Base-by-base conservation (phyloP, 73 alveolate species). In the Paramecium sexaurelia region DNA sequence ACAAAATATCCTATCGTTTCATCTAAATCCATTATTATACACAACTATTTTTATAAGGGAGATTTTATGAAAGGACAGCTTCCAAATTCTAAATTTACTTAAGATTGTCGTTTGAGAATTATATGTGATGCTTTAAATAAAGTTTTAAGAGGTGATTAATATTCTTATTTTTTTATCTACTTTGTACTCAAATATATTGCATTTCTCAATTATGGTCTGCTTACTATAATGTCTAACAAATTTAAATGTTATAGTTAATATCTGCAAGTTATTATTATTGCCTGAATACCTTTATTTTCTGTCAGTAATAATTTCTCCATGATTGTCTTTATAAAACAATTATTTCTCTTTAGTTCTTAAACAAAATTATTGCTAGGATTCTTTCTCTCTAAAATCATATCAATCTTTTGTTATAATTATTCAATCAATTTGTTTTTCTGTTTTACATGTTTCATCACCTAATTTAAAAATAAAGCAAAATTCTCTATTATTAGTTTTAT, bases 1-100 rank as follows among this genome's bases (percentile, higher is more conserved):
- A 57, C 82, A 57, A 57, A 57, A 57, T 57, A 36, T 19, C 82
- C 82, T 36, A 57, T 26, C 2, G 82, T 57, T 29, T 57, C 82
- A 57, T 57, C 82, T n/a, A 57, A 29, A 29, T 57, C 82, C 40
- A 57, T 7, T 17, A 57, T 29, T 24, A 57, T 24, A 17, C 43
- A 26, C 35, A 26, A 57, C 5, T 57, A 1, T 19, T 57, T 57
- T 26, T 17, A 26, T 1, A 29, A 29, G 9, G 82, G 82, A 1
- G 43, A 29, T 26, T 24, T 17, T 1, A 57, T 24, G 40, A 57
- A 57, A 2, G 82, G 82, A 26, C 43, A 10, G 11, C 19, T 57
- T n/a, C 11, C 10, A 57, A 57, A 22, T 4, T 57, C 82, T 24
- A 57, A 17, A 45, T 22, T 45, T 1, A 11, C 57, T 45, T 45